phyloP scores from a whole-genome alignment of 2,329 filamentous ascomycete species.

The Sarocladiaceae sp. region DNA sequence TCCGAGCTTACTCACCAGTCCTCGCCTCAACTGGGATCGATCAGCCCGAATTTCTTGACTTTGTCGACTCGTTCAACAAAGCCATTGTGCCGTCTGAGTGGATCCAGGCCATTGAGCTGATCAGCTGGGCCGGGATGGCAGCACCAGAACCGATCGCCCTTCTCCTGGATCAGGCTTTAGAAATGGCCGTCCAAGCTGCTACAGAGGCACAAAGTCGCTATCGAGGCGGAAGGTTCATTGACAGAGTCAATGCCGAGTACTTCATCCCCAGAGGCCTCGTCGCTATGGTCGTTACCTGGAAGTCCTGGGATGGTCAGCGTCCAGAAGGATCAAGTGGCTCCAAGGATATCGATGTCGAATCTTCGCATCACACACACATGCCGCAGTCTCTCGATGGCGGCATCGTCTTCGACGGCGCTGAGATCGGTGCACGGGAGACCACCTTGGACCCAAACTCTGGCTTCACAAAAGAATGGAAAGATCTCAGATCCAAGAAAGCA shows the following conservation, averaged over 20 bases:
- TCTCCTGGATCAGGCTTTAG: constrained; percentile 37
- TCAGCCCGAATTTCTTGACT: constrained; percentile 42
- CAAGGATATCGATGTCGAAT: neutral
- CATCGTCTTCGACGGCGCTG: neutral
- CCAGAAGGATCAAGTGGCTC: neutral
- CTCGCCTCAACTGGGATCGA: constrained; percentile 42
- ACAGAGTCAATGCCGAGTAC: constrained; percentile 50
- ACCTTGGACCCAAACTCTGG: neutral
- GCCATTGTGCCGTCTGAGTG: constrained; percentile 28
- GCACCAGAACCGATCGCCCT: constrained; percentile 35
- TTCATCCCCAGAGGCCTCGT: constrained; percentile 54
- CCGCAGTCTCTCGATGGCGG: neutral
- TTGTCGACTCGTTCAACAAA: constrained; percentile 42
- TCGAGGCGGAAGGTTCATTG: constrained; percentile 49
- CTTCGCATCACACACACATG: neutral
- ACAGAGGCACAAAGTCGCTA: constrained; percentile 35
- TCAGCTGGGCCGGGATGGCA: constrained; percentile 31
- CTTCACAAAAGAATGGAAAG: neutral
- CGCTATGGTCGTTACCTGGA: constrained; percentile 46
- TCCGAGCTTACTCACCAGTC: constrained; percentile 48
- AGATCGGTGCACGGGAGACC: neutral
- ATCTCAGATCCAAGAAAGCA: neutral
- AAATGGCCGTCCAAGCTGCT: constrained; percentile 35
- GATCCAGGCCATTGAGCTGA: constrained; percentile 36
- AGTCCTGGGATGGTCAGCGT: constrained; percentile 15